Evolutionary conservation across 192 early-diverging fungal species (phyloP).

Genomic region (Mortierella alpina): DNA sequence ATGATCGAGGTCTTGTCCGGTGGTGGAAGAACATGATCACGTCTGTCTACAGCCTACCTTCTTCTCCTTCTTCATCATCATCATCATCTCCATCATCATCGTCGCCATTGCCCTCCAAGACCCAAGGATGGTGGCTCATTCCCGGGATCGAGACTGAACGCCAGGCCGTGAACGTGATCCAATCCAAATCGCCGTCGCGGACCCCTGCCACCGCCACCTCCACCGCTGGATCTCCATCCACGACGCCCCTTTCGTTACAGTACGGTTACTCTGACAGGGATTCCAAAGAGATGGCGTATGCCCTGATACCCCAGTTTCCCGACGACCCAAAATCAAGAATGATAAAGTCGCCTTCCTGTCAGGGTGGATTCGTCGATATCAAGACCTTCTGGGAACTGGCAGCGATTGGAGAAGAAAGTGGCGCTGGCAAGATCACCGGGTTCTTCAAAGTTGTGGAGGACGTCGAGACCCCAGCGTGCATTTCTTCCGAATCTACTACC

Average conservation of each 20-base stretch:
- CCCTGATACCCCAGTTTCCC: slow-evolving; percentile 27
- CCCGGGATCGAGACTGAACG: slow-evolving; percentile 63
- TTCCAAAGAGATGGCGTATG: slow-evolving; percentile 25
- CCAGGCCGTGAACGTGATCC: slow-evolving; percentile 42
- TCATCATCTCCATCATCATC: background rate
- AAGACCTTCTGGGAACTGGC: slow-evolving; percentile 73
- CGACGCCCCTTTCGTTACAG: background rate
- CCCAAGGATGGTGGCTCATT: slow-evolving; percentile 62
- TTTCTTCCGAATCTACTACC: background rate
- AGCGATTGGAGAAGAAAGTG: slow-evolving; percentile 80
- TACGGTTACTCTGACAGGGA: slow-evolving; percentile 53
- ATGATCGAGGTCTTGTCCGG: slow-evolving; percentile 71
- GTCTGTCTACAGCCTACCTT: slow-evolving; percentile 12
- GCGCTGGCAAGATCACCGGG: slow-evolving; percentile 73
- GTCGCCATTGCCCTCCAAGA: background rate
- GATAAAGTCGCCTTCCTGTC: slow-evolving; percentile 30
- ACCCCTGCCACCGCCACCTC: background rate
- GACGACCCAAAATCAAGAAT: slow-evolving; percentile 49
- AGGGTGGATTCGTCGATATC: slow-evolving; percentile 24
- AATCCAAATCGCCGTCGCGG: background rate
- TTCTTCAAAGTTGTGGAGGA: slow-evolving; percentile 63
- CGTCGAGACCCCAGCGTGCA: background rate
- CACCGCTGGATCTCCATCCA: background rate
- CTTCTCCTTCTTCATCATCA: background rate
- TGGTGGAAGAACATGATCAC: slow-evolving; percentile 77